Evolutionary conservation across 2,329 filamentous ascomycete genomes (phyloP), one percentile per base, ranked within the genome.

Genomic region (Emericellopsis cladophorae): DNA sequence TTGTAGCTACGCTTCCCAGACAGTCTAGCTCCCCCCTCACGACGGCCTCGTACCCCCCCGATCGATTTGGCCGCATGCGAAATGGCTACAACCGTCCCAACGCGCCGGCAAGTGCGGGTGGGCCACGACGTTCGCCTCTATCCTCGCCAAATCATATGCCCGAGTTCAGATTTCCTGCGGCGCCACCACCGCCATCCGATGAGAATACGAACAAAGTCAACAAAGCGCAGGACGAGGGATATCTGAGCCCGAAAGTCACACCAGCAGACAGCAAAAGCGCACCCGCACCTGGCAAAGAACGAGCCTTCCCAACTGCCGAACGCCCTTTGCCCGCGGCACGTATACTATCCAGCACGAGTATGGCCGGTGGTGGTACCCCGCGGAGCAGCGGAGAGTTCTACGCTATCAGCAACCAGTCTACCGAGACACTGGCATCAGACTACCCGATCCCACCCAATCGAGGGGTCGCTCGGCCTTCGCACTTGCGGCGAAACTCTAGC

Each of bases 341-440:
- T 39, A 78, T 94, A 40, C 68, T 94, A 40, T 86, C 88, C 4
- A 81, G 83, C 26, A 81, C 82, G 14, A 93, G 85, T 51, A 68
- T 84, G 48, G 75, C 53, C 45, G 77, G 76, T 41, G 81, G 76
- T 5, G 26, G 26, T 12, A 96, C 90, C 23, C 88, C 87, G 21
- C 73, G 92, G 51, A 95, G 86, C 48, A 98, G 92, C 56, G 84
- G 84, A 41, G 92, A 98, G 54, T 93, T 96, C 52, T 96, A 95
- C 59, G 89, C 89, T 1, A 65, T 90, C 57, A 95, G 90, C 65
- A 95, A 96, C 56, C 83, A 95, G 54, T 96, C 92, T 7, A 86
- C 84, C 14, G 92, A 98, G 58, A 98, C 92, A 4, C 58, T 96
- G 37, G 82, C 82, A 10, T 98, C 92, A 0, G 92, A 96, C 59